A percentile compares a stretch with the other conserved stretches of the same genome.
phyloP scores from a whole-genome alignment of 2,329 filamentous ascomycete species.

The Helotiales sp. region DNA sequence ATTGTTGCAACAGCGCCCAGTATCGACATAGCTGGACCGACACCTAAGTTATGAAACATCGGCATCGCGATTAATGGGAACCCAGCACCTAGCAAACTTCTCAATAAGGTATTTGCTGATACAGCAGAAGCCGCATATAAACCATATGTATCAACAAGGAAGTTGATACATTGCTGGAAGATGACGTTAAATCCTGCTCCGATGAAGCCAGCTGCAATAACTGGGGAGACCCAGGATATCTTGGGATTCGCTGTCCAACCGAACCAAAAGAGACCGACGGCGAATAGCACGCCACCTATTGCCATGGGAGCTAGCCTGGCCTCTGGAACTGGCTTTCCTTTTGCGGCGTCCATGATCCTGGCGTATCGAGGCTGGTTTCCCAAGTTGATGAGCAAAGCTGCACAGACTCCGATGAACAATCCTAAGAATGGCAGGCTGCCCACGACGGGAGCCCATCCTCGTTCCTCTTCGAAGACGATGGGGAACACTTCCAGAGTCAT shows the following conservation, averaged over 20 bases:
- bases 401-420: conserved; percentile 42
- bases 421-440: conserved; percentile 61
- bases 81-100: conserved; percentile 46
- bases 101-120: conserved; percentile 45
- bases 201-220: conserved; percentile 30
- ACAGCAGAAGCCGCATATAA: conserved; percentile 47
- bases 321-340: conserved; percentile 42
- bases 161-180: conserved; percentile 35
- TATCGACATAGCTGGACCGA: conserved; percentile 63
- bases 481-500: conserved; percentile 59
- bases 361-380: conserved; percentile 31
- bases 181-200: conserved; percentile 35
- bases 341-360: conserved; percentile 30
- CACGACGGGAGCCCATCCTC: conserved; percentile 60
- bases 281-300: conserved; percentile 33
- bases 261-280: conserved; percentile 34
- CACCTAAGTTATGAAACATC: conserved; percentile 64
- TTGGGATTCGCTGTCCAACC: conserved; percentile 29
- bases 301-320: conserved; percentile 52
- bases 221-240: conserved; percentile 28
- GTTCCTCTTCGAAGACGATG: conserved; percentile 61
- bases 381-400: conserved; percentile 51
- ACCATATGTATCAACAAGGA: conserved; percentile 45
- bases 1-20: conserved; percentile 57
- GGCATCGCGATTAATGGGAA: conserved; percentile 42